Evolutionary conservation across 768 basidiomycete genomes (phyloP).

Genomic region (Serendipita sp.): DNA sequence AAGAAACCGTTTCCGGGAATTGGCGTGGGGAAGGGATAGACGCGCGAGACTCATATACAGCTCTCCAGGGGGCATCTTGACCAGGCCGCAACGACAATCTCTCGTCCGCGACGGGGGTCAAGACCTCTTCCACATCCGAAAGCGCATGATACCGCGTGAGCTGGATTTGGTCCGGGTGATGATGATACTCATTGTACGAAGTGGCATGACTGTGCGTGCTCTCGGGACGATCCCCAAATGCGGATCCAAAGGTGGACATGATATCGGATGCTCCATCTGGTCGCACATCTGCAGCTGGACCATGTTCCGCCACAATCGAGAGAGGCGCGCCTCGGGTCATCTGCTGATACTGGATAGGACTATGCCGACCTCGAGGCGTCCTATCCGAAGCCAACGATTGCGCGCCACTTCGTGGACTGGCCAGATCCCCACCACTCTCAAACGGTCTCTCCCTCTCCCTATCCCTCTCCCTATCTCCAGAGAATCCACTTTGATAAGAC

Average conservation of each 20-base stretch:
- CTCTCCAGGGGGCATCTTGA: neutral
- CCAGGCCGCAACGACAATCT: neutral
- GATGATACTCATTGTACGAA: neutral
- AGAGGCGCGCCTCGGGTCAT: neutral
- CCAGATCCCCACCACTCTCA: neutral
- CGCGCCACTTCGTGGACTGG: neutral
- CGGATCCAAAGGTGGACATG: neutral
- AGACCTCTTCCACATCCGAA: neutral
- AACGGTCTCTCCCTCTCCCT: too few species aligned
- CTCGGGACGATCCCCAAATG: neutral
- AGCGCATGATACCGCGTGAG: neutral
- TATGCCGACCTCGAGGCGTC: neutral
- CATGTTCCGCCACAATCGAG: neutral
- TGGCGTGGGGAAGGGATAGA: neutral
- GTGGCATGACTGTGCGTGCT: neutral
- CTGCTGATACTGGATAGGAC: neutral
- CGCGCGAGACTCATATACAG: neutral
- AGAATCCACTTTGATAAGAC: neutral
- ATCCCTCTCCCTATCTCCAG: too few species aligned
- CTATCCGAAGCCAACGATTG: neutral
- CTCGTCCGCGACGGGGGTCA: slow-evolving; percentile 1
- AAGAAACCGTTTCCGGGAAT: neutral
- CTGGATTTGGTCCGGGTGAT: neutral
- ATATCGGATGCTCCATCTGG: neutral
- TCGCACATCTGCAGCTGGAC: neutral